Evolutionary conservation across 306 rosid genomes (phyloP), one percentile per base, ranked within the genome.

Genomic region (Trichosanthes truncata): DNA sequence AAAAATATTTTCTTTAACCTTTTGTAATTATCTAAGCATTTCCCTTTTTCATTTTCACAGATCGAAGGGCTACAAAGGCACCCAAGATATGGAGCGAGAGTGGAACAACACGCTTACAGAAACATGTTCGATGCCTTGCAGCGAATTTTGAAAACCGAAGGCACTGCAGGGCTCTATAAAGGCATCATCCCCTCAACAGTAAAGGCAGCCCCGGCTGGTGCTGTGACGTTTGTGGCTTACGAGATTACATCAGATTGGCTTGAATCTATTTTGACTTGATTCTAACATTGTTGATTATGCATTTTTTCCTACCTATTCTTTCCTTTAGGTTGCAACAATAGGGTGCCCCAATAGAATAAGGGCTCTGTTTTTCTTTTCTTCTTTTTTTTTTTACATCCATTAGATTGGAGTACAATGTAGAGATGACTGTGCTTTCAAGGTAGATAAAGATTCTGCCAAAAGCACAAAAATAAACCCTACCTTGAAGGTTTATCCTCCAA

Each of bases 201-300:
- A 49, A 95, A 95, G 83, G 96, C 97, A 8, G 99, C 97, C 35
- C 97, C 97, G n/a, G 97, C 99, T 12, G 89, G 87, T 61, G 97
- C 97, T 23, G 96, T 95, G 6, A 93, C 99, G 23, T 95, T 91
- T 88, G 93, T 92, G 82, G 99, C 93, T 52, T 95, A 91, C 82
- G 99, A 95, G 80, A 86, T 82, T 56, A 80, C 91, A 20, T 81
- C 93, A 9, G 93, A 90, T 78, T 95, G 93, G 93, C 82, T 92
- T 56, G 93, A 89, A 88, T 87, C 93, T 83, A 60, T 8, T 56
- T 78, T 67, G 81, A 84, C 79, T 71, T 95, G 86, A 91, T 56
- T 23, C 76, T 29, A 80, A 67, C 59, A 61, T 5, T 62, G 1
- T 60, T 78, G 5, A 40, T 40, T 21, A 21, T 41, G 35, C 55